Conservation (phyloP, 2,329 filamentous ascomycete genomes). For the Xylaria sp. region DNA sequence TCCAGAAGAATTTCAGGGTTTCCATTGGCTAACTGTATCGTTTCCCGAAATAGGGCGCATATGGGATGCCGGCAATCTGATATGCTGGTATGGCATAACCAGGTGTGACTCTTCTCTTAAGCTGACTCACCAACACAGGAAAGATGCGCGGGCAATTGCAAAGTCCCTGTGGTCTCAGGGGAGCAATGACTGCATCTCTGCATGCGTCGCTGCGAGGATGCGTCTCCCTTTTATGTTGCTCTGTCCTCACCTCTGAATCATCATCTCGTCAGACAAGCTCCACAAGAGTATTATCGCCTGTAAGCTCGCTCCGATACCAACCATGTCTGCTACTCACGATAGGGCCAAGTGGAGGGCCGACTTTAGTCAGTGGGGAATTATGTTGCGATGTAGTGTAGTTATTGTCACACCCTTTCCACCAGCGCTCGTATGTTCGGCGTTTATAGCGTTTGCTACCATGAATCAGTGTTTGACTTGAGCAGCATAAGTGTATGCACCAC, state of each 20-base stretch:
- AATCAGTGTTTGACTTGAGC: not conserved
- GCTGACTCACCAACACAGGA: conserved; percentile 17
- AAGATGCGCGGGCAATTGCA: conserved; percentile 4
- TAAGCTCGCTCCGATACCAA: conserved; percentile 20
- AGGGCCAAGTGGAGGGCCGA: conserved; percentile 36
- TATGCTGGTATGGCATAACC: not conserved
- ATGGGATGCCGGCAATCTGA: conserved; percentile 18
- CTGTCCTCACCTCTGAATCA: conserved; percentile 21
- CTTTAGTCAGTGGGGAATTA: conserved; percentile 29
- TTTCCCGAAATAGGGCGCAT: conserved; percentile 33
- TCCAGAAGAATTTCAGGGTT: conserved; percentile 17
- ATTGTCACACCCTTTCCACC: conserved; percentile 6
- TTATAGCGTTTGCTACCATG: not conserved
- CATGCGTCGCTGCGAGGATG: conserved; percentile 28
- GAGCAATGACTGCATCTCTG: not conserved
- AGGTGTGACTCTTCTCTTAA: conserved; percentile 16
- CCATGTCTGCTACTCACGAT: conserved; percentile 27
- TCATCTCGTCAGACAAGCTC: conserved; percentile 23
- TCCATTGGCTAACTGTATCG: conserved; percentile 25
- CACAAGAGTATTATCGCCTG: conserved; percentile 26
- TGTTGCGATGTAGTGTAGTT: conserved; percentile 4
- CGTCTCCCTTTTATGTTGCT: conserved; percentile 38
- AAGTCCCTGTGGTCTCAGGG: conserved; percentile 22
- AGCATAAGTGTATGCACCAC: not conserved
- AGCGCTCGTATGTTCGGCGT: not conserved